Evolutionary conservation across 192 early-diverging fungal species (phyloP).

Genomic region (Podila verticillata): DNA sequence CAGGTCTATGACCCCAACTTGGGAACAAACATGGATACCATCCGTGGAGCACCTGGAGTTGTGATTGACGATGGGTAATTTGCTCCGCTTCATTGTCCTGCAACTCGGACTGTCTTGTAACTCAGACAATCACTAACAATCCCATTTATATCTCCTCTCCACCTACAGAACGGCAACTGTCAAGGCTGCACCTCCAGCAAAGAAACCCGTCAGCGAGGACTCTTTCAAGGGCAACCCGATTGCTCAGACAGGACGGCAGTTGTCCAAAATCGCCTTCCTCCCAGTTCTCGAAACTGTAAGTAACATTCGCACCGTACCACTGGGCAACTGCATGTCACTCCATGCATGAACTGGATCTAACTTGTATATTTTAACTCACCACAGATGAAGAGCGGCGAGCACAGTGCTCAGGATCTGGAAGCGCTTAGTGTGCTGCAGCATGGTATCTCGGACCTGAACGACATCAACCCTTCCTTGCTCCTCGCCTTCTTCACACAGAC

Average conservation of each 20-base stretch:
- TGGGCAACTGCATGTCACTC: too few relatives aligned
- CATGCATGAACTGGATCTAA: too few relatives aligned
- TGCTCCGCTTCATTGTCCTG: not conserved
- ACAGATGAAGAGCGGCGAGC: slow-evolving; percentile 51
- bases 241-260: slow-evolving; percentile 43
- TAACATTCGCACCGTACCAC: not conserved
- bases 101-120: not conserved
- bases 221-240: slow-evolving; percentile 26
- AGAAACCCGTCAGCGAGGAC: slow-evolving; percentile 24
- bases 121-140: not conserved
- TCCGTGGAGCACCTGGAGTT: slow-evolving; percentile 17
- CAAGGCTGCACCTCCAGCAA: slow-evolving; percentile 25
- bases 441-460: slow-evolving; percentile 52
- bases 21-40: not conserved
- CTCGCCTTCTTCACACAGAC: slow-evolving; percentile 49
- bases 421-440: slow-evolving; percentile 51
- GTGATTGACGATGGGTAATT: slow-evolving; percentile 43
- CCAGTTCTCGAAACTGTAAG: slow-evolving; percentile 43
- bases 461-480: slow-evolving; percentile 50
- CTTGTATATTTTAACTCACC: too few relatives aligned
- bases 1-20: slow-evolving; percentile 9
- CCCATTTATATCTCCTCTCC: not conserved
- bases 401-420: slow-evolving; percentile 52
- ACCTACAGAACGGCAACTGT: slow-evolving; percentile 23
- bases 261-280: slow-evolving; percentile 33